These are phyloP conservation scores for Claviceps pusilla DNA, from an alignment of 2,329 filamentous ascomycete species.

Conservation along the genomic window DNA sequence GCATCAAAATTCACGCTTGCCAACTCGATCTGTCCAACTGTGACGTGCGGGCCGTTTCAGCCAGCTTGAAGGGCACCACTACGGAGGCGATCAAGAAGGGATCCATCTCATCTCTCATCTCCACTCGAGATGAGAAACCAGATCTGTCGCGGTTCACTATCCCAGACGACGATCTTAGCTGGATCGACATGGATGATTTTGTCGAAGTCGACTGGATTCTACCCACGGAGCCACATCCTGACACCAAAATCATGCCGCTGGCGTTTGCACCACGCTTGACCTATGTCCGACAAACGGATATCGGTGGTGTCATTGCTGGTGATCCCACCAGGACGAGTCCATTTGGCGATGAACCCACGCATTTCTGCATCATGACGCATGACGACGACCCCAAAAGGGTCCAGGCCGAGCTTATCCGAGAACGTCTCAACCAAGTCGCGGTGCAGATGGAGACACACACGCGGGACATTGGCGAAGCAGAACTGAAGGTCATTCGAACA, in stretches of 20 bases:
- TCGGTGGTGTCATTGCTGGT: constrained; percentile 63
- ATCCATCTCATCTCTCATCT: constrained; percentile 34
- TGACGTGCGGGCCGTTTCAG: constrained; percentile 85
- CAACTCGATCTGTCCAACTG: constrained; percentile 84
- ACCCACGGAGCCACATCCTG: constrained; percentile 75
- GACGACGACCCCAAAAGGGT: constrained; percentile 80
- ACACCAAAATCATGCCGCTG: constrained; percentile 85
- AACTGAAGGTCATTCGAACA: constrained; percentile 46
- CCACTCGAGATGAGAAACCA: constrained; percentile 41
- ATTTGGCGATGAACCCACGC: constrained; percentile 86
- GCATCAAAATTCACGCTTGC: constrained; percentile 90
- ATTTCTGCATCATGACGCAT: constrained; percentile 87
- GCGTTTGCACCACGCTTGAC: constrained; percentile 90
- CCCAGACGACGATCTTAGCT: constrained; percentile 84
- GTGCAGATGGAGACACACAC: constrained; percentile 64
- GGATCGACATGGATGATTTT: constrained; percentile 99
- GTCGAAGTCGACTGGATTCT: constrained; percentile 95
- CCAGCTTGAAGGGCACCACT: constrained; percentile 69
- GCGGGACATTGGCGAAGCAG: constrained; percentile 57
- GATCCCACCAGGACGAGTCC: constrained; percentile 71
- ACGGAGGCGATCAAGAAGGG: constrained; percentile 57
- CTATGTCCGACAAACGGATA: constrained; percentile 94
- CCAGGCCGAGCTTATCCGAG: constrained; percentile 70
- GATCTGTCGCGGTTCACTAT: constrained; percentile 86
- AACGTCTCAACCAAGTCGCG: constrained; percentile 63